Evolutionary conservation across 306 rosid species (phyloP), one percentile per base, ranked within the genome.

Genomic region (Sicyos edulis): DNA sequence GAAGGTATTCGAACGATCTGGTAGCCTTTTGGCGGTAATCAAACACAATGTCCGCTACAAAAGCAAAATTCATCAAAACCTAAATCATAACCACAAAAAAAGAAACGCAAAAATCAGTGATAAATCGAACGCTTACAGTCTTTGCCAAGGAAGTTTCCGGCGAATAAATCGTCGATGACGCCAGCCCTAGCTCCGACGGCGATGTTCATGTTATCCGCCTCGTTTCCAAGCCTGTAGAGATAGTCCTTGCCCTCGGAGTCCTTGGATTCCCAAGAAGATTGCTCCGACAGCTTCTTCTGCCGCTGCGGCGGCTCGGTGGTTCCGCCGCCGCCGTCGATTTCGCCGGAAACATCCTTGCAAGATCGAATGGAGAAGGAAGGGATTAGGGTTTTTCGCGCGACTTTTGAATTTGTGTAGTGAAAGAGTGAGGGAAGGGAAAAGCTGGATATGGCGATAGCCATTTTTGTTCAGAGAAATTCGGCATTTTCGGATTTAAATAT

Each of bases 11-110:
- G 54, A 93, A 93, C 22, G 98, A 87, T 81, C 92, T 85, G 0
- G 97, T 93, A 19, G 73, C 88, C 84, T 90, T 93, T 69, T 93
- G 98, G 51, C 98, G 98, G 74, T 90, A 93, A 83, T 93, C 98
- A 73, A 93, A 93, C 32, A 93, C 98, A 74, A 93, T 87, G 81
- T 93, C 97, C 19, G 98, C 96, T 89, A 78, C 78, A 51, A 1
- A 24, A 8, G 13, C 20, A 5, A 53, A 52, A n/a, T 17, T 44
- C 42, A 2, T 20, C 8, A 37, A 37, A 37, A 37, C 44, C 37
- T 4, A 42, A 32, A 32, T 32, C 0, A 3, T 14, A 26, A 42
- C 16, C 24, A 15, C 17, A 42, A 17, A 10, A 17, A 10, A 8
- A 40, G 7, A 11, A 62, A 24, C n/a, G 19, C 5, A 5, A 7